These are phyloP conservation scores for Blumeria hordei DNA, from an alignment of 2,329 filamentous ascomycete genomes.

Conservation along the genomic window DNA sequence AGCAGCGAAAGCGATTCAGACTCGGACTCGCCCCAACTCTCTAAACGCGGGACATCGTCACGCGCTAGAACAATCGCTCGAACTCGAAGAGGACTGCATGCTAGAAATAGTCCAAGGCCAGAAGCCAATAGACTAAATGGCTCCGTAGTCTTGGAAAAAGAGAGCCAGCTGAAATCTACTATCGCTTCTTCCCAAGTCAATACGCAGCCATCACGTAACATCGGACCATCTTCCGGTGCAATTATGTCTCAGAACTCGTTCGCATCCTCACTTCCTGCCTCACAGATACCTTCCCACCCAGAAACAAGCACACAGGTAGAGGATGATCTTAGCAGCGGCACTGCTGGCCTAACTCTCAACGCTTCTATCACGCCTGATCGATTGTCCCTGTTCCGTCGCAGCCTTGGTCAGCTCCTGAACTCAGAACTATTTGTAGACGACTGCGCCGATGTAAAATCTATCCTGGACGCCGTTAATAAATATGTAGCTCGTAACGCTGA, in stretches of 20 bases:
- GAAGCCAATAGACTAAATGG: conserved; percentile 11
- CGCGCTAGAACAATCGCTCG: conserved; percentile 14
- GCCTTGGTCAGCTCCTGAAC: conserved; percentile 63
- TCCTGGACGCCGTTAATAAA: conserved; percentile 60
- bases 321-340: conserved; percentile 11
- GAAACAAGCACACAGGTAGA: conserved; percentile 8
- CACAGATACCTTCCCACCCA: conserved; percentile 12
- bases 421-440: conserved; percentile 73
- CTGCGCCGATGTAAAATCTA: conserved; percentile 45
- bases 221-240: conserved; percentile 4
- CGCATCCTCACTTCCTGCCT: conserved; percentile 17
- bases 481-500: conserved; percentile 29
- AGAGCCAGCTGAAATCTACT: conserved; percentile 4
- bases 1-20: conserved; percentile 33
- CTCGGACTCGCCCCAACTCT: conserved; percentile 12
- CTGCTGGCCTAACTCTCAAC: conserved; percentile 11
- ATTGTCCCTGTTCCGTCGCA: conserved; percentile 50
- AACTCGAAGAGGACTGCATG: conserved; percentile 15
- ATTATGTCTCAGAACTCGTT: conserved; percentile 16
- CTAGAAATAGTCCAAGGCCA: conserved; percentile 9
- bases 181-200: conserved; percentile 3
- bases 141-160: neutral
- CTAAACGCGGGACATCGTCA: conserved; percentile 11
- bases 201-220: conserved; percentile 1
- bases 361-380: conserved; percentile 25